A percentile compares a stretch with the other conserved stretches of the same genome.
phyloP scores from a whole-genome alignment of 1,284 basidiomycete genomes.

The Puccinia polysora region DNA sequence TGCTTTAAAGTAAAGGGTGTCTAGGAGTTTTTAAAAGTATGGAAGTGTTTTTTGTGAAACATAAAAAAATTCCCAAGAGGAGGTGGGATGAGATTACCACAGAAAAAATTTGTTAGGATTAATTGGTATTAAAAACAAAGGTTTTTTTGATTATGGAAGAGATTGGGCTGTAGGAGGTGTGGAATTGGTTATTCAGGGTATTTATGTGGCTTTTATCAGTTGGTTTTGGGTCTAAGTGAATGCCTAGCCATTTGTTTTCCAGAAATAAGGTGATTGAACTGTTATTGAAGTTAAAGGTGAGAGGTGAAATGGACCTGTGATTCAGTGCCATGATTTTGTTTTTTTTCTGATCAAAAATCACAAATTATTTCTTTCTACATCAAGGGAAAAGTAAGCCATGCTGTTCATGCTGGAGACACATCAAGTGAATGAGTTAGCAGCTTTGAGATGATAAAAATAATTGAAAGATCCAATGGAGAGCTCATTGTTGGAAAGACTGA shows the following conservation, averaged over 20 bases:
- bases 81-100: too few relatives aligned
- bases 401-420: neutral
- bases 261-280: neutral
- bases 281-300: neutral
- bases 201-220: neutral
- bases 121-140: too few relatives aligned
- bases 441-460: neutral
- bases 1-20: neutral
- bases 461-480: neutral
- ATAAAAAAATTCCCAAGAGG: neutral
- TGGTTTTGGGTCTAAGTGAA: neutral
- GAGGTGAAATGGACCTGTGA: neutral
- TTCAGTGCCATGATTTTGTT: neutral
- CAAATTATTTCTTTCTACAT: neutral
- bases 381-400: neutral
- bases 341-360: conserved; percentile 6
- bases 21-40: neutral
- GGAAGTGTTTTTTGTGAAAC: neutral
- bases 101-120: too few relatives aligned
- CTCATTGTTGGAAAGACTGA: neutral
- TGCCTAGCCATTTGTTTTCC: too few relatives aligned
- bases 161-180: neutral
- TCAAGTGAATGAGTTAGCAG: neutral
- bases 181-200: neutral
- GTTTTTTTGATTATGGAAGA: neutral